Evolutionary conservation across 768 basidiomycete genomes (phyloP).

Genomic region (Boletus rufocinnamomeus): DNA sequence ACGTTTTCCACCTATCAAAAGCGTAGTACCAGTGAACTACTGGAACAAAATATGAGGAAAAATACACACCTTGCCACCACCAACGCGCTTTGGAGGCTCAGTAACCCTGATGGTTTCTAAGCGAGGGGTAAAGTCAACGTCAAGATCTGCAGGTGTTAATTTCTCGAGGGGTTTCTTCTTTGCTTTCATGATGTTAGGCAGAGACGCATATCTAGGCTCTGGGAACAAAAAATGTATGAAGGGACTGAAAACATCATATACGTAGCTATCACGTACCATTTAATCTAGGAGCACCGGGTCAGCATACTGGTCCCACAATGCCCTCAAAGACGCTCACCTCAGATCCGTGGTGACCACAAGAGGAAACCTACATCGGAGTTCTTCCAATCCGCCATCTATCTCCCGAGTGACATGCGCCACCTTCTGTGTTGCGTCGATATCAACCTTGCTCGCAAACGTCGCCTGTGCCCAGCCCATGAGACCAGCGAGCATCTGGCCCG

Average conservation of each 20-base stretch:
- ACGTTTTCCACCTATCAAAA: conserved; percentile 67
- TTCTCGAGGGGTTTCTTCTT: conserved; percentile 97
- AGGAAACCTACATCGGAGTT: conserved; percentile 77
- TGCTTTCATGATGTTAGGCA: conserved; percentile 99
- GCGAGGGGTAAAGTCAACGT: conserved; percentile 78
- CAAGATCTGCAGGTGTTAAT: conserved; percentile 74
- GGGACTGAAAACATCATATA: not conserved
- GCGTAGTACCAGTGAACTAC: not conserved
- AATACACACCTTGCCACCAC: conserved; percentile 80
- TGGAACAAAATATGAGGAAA: not conserved
- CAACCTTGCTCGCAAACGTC: conserved; percentile 89
- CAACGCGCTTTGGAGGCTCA: conserved; percentile 88
- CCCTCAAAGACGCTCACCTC: conserved; percentile 52
- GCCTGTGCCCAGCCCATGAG: conserved; percentile 92
- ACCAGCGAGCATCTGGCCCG: conserved; percentile 97
- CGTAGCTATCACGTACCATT: conserved; percentile 54
- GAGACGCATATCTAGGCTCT: conserved; percentile 97
- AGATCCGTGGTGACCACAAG: conserved; percentile 91
- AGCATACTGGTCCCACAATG: not conserved
- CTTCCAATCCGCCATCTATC: conserved; percentile 93
- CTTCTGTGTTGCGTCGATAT: conserved; percentile 62
- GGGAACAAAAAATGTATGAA: conserved; percentile 6
- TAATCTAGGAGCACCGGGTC: conserved; percentile 44
- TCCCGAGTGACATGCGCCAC: conserved; percentile 79
- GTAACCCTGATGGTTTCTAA: conserved; percentile 85